Conservation (phyloP, 2,329 filamentous ascomycete genomes). For the Penicillium polonicum region DNA sequence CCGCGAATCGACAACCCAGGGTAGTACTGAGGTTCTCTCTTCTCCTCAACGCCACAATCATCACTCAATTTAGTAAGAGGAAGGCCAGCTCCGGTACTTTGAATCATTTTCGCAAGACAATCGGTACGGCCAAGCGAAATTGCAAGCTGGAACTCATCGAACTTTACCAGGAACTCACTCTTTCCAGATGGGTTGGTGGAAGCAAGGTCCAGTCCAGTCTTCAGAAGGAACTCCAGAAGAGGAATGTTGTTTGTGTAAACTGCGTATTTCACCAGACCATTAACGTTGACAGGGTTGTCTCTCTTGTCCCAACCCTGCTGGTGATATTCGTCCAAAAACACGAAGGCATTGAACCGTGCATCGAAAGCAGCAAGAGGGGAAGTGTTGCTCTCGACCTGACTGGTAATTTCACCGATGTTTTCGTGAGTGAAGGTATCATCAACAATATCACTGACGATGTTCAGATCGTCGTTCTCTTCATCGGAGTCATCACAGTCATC, state of each 20-base stretch:
- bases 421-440: slow-evolving; percentile 73
- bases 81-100: slow-evolving; percentile 65
- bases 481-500: slow-evolving; percentile 35
- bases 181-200: slow-evolving; percentile 6
- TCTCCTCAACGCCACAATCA: slow-evolving; percentile 62
- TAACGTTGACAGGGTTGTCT: not conserved
- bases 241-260: slow-evolving; percentile 55
- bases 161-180: slow-evolving; percentile 6
- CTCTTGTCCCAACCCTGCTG: not conserved
- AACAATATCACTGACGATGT: slow-evolving; percentile 53
- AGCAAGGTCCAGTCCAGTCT: slow-evolving; percentile 42
- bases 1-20: slow-evolving; percentile 75
- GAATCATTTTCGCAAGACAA: slow-evolving; percentile 59
- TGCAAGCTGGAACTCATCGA: slow-evolving; percentile 40
- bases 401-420: slow-evolving; percentile 67
- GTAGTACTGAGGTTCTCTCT: slow-evolving; percentile 69
- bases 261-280: slow-evolving; percentile 44
- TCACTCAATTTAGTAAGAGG: slow-evolving; percentile 66
- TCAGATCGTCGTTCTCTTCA: slow-evolving; percentile 19
- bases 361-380: slow-evolving; percentile 56
- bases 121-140: slow-evolving; percentile 41
- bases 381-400: slow-evolving; percentile 64
- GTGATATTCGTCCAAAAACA: slow-evolving; percentile 15
- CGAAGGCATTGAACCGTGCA: slow-evolving; percentile 36
- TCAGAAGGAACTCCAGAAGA: slow-evolving; percentile 59